A percentile compares a stretch with the other conserved stretches of the same genome.
Conservation (phyloP, 176 grass and related monocot species). For the Carex parvula region DNA sequence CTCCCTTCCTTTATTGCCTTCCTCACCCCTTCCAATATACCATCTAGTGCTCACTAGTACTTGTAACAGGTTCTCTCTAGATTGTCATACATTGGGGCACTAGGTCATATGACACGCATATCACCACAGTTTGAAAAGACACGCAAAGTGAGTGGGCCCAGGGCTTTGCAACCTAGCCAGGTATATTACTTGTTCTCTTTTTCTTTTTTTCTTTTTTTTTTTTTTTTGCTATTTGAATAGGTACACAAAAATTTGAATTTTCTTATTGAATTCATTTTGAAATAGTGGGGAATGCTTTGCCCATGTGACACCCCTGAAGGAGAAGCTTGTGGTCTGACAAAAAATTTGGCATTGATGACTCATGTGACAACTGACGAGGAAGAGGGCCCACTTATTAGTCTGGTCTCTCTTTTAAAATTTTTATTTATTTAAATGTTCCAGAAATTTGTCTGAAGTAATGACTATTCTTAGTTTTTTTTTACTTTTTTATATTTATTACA, state of each 20-base stretch:
- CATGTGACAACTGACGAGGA: slow-evolving; percentile 94
- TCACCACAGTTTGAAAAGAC: slow-evolving; percentile 98
- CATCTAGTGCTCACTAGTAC: slow-evolving; percentile 8
- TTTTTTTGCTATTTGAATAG: neutral
- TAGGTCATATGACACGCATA: slow-evolving; percentile 97
- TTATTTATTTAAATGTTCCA: slow-evolving; percentile 16
- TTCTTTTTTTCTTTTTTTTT: neutral
- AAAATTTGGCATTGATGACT: slow-evolving; percentile 94
- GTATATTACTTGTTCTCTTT: slow-evolving; percentile 27
- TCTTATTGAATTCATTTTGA: slow-evolving; percentile 25
- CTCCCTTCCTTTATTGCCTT: neutral
- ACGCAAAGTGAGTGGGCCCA: slow-evolving; percentile 94
- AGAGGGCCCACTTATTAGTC: slow-evolving; percentile 64
- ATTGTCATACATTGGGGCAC: slow-evolving; percentile 83
- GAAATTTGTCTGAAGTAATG: slow-evolving; percentile 20
- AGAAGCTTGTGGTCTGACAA: slow-evolving; percentile 93
- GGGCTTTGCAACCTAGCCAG: slow-evolving; percentile 98
- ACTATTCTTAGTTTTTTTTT: neutral
- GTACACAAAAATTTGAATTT: slow-evolving; percentile 4
- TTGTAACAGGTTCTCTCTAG: slow-evolving; percentile 73
- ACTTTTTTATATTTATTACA: neutral
- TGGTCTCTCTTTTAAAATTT: slow-evolving; percentile 49
- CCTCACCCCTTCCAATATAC: neutral
- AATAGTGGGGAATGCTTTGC: slow-evolving; percentile 99
- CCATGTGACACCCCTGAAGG: slow-evolving; percentile 99